These are phyloP conservation scores for Ophiocordyceps camponoti-saundersi DNA, from an alignment of 2,329 filamentous ascomycete species.

Conservation along the genomic window DNA sequence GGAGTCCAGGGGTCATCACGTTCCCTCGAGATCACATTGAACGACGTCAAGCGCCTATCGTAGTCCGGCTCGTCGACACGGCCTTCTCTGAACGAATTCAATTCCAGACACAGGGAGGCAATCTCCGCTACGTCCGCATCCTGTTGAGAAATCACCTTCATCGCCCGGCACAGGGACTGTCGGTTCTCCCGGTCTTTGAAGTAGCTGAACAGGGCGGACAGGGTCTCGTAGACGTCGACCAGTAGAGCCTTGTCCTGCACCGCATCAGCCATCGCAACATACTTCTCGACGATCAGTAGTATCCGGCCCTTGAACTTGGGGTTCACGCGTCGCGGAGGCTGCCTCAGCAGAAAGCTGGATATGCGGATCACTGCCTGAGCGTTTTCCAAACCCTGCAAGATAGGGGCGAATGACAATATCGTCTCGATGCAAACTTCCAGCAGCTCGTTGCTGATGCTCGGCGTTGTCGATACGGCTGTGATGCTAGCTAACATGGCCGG, in stretches of 20 bases:
- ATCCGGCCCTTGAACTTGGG: conserved; percentile 71
- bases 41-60: conserved; percentile 62
- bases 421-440: conserved; percentile 65
- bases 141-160: conserved; percentile 51
- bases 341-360: conserved; percentile 63
- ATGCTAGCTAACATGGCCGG: conserved; percentile 50
- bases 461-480: conserved; percentile 44
- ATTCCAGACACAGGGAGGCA: conserved; percentile 53
- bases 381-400: conserved; percentile 51
- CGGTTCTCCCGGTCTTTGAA: conserved; percentile 72
- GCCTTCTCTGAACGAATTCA: conserved; percentile 62
- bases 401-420: conserved; percentile 57
- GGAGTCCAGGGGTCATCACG: conserved; percentile 42
- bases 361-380: conserved; percentile 66
- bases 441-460: conserved; percentile 50
- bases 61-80: conserved; percentile 80
- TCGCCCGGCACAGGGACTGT: conserved; percentile 53
- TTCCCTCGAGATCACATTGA: conserved; percentile 50
- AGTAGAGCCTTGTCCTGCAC: conserved; percentile 28
- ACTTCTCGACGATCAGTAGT: conserved; percentile 63
- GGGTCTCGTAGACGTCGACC: conserved; percentile 50
- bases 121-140: conserved; percentile 44
- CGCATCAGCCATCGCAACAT: conserved; percentile 46
- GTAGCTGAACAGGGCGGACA: conserved; percentile 74
- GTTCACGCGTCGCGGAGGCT: conserved; percentile 69